Evolutionary conservation across 495 filamentous ascomycete species (phyloP), one percentile per base, ranked within the genome.

Genomic region (Xylaria nigripes): DNA sequence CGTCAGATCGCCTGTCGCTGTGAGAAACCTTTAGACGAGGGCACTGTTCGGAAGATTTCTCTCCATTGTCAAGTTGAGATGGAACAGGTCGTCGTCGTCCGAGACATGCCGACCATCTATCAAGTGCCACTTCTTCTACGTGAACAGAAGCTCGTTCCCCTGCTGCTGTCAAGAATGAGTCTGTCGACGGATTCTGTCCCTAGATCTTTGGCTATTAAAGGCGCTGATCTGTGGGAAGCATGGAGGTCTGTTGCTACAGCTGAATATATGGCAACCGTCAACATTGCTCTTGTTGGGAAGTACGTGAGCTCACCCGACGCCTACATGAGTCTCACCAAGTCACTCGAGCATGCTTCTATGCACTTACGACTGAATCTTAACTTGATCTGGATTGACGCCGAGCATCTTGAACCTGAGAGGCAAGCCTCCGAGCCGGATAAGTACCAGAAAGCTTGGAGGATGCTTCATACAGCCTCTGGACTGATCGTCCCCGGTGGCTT

Each of bases 321-420:
- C 2, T 97, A 97, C 62, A 75, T 92, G 29, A 85, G 78, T 52
- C 86, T 95, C 21, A 77, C 79, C 61, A 96, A 95, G 67, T 77
- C 89, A 0, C 74, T 98, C 2, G 93, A 97, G 67, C 93, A 97
- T 68, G 81, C 87, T 2, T 79, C 91, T 3, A 98, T 98, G 93
- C 77, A 80, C 30, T 92, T 88, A 69, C 72, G 77, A 38, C 81
- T 82, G 50, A 93, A 92, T 64, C 76, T 98, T 16, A 78, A 90
- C 47, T 68, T 96, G 30, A 73, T 85, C 45, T 92, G 83, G 84
- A 85, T 97, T 21, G 89, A 96, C 61, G 80, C 92, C 2, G 81
- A 85, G 59, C 79, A 92, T 54, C 81, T 98, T 8, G 93, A 98
- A 70, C 71, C 78, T 4, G 68, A 71, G 16, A 81, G 71, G 24